Evolutionary conservation across 768 basidiomycete species (phyloP).

Genomic region (Boletus tylopilopsis): DNA sequence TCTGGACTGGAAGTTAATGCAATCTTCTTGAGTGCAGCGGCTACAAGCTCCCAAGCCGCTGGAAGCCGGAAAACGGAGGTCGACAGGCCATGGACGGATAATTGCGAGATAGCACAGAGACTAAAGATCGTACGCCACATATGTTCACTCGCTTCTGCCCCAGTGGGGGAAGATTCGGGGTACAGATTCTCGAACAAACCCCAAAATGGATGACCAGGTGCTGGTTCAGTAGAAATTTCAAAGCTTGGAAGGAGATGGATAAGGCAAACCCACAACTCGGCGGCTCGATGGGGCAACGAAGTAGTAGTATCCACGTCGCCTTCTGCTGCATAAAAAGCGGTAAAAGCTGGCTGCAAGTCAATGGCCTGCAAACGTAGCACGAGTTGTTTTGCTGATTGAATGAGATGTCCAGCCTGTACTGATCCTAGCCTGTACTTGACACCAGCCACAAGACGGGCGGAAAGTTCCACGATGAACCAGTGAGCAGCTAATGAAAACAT

Average conservation of each 20-base stretch:
- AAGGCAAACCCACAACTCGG: constrained; percentile 74
- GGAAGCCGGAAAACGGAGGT: constrained; percentile 39
- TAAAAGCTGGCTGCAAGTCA: constrained; percentile 40
- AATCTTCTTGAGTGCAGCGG: constrained; percentile 55
- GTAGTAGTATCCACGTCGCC: constrained; percentile 32
- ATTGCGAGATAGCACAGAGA: constrained; percentile 74
- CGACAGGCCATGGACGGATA: constrained; percentile 54
- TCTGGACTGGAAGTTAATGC: constrained; percentile 47
- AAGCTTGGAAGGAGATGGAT: constrained; percentile 49
- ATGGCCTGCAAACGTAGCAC: constrained; percentile 49
- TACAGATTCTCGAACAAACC: constrained; percentile 36
- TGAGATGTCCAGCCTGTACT: constrained; percentile 18
- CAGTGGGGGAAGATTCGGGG: constrained; percentile 28
- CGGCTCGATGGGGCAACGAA: constrained; percentile 39
- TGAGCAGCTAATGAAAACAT: constrained; percentile 41
- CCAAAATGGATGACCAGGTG: constrained; percentile 43
- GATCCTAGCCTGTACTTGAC: constrained; percentile 28
- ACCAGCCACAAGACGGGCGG: constrained; percentile 35
- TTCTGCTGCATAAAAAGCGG: constrained; percentile 17
- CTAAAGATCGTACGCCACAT: constrained; percentile 71
- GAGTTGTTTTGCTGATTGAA: constrained; percentile 36
- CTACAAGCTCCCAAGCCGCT: constrained; percentile 65
- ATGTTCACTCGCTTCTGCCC: constrained; percentile 53
- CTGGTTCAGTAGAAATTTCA: constrained; percentile 13
- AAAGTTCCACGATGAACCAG: constrained; percentile 66